Base-by-base conservation (phyloP, 208 protist genomes). In the Wallacemonas rigidus region DNA sequence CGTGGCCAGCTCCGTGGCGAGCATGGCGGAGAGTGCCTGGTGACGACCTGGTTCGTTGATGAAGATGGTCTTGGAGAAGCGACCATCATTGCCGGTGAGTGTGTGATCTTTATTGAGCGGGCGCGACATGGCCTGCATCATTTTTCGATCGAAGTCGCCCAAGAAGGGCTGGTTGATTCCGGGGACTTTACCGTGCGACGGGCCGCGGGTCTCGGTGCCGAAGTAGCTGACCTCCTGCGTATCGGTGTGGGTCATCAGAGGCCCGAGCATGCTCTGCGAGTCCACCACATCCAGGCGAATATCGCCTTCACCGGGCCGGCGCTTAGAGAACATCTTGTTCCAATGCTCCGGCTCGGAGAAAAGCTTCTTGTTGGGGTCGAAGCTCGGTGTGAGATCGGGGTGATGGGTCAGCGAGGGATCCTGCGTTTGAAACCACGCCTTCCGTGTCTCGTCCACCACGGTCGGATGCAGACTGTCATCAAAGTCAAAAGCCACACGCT, bases 401-500 rank as follows among this genome's bases (percentile, higher is more conserved):
- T 94, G 89, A 3, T 40, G 39, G 2, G 74, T 76, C 26, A 87
- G 73, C 3, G 86, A 83, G 6, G 89, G 88, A 70, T 97, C 92
- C 71, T 97, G 92, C 1, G 47, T 69, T 26, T 64, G 69, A 71
- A 95, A 93, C 88, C 87, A 96, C 62, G 50, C 58, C 41, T 65
- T 74, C 12, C 65, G 73, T 35, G 72, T 57, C 50, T 69, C 51
- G 54, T 80, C 84, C 14, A 67, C 81, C 5, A 40, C 67, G 4
- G 93, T 97, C 7, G 90, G 90, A 56, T 91, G 89, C 57, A 97
- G 81, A 38, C 69, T n/a, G 68, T 97, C 93, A 58, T 92, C 61
- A 67, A 97, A 97, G 81, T 97, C 93, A 65, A 95, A 95, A 38
- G 93, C 93, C 12, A 95, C 90, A 61, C 93, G 93, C 71, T 95